A percentile compares a stretch with the other conserved stretches of the same genome.
Evolutionary conservation across 2,329 filamentous ascomycete species (phyloP).

Genomic region (Lachnellula willkommii): DNA sequence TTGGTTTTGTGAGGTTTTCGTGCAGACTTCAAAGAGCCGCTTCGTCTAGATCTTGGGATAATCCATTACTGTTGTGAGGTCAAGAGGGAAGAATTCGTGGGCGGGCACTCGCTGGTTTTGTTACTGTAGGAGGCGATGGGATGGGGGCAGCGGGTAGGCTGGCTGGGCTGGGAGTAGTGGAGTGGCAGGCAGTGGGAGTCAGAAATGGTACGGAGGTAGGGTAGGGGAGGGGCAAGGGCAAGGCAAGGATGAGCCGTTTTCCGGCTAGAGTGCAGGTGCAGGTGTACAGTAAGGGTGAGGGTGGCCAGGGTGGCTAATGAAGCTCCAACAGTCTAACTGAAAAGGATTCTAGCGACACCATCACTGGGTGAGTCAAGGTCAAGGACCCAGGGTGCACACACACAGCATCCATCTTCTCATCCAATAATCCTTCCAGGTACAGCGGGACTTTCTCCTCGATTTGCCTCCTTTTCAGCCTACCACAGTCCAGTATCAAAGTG

Average conservation of each 20-base stretch:
- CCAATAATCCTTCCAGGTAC: background rate
- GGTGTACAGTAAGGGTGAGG: too few relatives aligned
- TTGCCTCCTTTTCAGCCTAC: background rate
- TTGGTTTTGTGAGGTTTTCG: too few relatives aligned
- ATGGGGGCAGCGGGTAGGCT: conserved; percentile 7
- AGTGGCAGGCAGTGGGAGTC: background rate
- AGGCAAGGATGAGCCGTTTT: too few relatives aligned
- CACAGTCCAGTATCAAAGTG: background rate
- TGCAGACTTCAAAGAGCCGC: conserved; percentile 32
- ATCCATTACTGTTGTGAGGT: conserved; percentile 26
- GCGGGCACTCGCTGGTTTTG: conserved; percentile 21
- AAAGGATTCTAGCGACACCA: too few relatives aligned
- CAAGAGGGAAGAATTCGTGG: conserved; percentile 6
- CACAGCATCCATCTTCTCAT: background rate
- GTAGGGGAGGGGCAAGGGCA: too few relatives aligned
- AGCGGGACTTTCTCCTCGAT: background rate
- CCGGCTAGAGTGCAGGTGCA: too few relatives aligned
- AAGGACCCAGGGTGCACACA: too few relatives aligned
- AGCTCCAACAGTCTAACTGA: too few relatives aligned
- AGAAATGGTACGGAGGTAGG: too few relatives aligned
- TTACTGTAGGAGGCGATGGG: conserved; percentile 8
- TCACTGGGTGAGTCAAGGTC: too few relatives aligned
- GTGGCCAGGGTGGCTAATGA: too few relatives aligned
- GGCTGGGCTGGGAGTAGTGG: conserved; percentile 1
- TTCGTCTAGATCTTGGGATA: conserved; percentile 24